Base-by-base conservation (phyloP, 2,329 filamentous ascomycete species). In the Aspergillus intermedius region DNA sequence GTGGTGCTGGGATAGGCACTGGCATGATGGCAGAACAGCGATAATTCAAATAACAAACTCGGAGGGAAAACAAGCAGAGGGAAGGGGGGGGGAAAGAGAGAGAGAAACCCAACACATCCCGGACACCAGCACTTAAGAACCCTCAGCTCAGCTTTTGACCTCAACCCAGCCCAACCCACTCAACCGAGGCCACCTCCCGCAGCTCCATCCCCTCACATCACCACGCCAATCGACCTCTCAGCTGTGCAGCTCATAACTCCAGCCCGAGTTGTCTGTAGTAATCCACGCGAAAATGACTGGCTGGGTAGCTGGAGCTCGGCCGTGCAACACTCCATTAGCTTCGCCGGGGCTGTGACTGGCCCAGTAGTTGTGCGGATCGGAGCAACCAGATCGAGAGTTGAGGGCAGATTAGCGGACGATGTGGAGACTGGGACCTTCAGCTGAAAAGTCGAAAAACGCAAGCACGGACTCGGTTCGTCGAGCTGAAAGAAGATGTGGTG, bases 1-100 rank as follows among this genome's bases (percentile, higher is more conserved):
- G 72, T 3, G 77, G 77, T 47, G 72, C 68, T 10, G 77, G 77
- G 43, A 80, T 79, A 8, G 74, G 71, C 12, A 66, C 66, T 25
- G 75, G 66, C 76, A 72, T 72, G 21, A 39, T 58, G 51, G 39
- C 19, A 25, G 23, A 25, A 25, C 23, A 25, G 23, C 7, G 23
- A 12, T 30, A 30, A 30, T 30, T 30, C 25, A 35, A 32, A 19
- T 10, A 15, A 17, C 12, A 30, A 10, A 25, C 23, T 22, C 17
- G 12, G 4, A 22, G 17, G 9, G 3, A 22, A 23, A 25, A 25
- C 6, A n/a, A 30, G 15, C 23, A 45, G 17, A 12, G 22, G 8
- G 15, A n/a, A n/a, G n/a, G n/a, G n/a, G n/a, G n/a, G n/a, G 12
- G 13, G 17, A 25, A 6, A 23, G n/a, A 9, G 30, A 43, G 25